phyloP scores from a whole-genome alignment of 768 basidiomycete genomes.

The Auriscalpium microsporum region DNA sequence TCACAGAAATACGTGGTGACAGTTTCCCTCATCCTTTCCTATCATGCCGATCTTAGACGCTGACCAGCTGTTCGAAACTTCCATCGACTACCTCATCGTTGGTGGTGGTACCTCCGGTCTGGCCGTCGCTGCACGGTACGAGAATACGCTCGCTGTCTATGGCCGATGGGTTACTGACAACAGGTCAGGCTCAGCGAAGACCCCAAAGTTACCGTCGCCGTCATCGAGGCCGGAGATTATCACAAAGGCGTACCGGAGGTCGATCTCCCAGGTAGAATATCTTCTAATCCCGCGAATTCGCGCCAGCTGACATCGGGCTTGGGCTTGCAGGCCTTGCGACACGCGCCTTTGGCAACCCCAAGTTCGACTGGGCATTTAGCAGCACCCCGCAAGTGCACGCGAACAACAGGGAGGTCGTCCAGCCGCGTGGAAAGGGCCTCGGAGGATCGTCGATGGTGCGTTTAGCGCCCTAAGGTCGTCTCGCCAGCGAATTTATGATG shows the following conservation, averaged over 20 bases:
- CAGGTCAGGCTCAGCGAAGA: neutral
- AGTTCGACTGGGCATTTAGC: slow-evolving; percentile 21
- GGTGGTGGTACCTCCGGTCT: too few relatives aligned
- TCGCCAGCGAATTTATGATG: too few relatives aligned
- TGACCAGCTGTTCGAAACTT: too few relatives aligned
- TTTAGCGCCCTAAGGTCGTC: neutral
- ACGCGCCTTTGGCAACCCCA: neutral
- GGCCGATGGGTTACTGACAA: neutral
- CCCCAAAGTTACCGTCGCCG: neutral
- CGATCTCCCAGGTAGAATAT: neutral
- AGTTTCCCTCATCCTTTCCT: too few relatives aligned
- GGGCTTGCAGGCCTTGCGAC: neutral
- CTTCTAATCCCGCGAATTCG: neutral
- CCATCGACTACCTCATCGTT: too few relatives aligned
- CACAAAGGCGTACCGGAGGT: neutral
- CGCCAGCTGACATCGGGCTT: neutral
- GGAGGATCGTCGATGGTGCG: slow-evolving; percentile 21
- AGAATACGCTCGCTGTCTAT: too few relatives aligned
- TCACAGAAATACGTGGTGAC: too few relatives aligned
- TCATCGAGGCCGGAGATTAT: neutral
- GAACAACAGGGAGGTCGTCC: slow-evolving; percentile 13
- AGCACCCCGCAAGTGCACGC: slow-evolving; percentile 19
- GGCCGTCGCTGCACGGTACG: too few relatives aligned
- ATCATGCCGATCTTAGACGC: too few relatives aligned
- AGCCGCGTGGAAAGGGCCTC: slow-evolving; percentile 22